A percentile compares a stretch with the other conserved stretches of the same genome.
These are phyloP conservation scores for Colletotrichum sp. DNA, from an alignment of 2,329 filamentous ascomycete genomes.

Conservation along the genomic window DNA sequence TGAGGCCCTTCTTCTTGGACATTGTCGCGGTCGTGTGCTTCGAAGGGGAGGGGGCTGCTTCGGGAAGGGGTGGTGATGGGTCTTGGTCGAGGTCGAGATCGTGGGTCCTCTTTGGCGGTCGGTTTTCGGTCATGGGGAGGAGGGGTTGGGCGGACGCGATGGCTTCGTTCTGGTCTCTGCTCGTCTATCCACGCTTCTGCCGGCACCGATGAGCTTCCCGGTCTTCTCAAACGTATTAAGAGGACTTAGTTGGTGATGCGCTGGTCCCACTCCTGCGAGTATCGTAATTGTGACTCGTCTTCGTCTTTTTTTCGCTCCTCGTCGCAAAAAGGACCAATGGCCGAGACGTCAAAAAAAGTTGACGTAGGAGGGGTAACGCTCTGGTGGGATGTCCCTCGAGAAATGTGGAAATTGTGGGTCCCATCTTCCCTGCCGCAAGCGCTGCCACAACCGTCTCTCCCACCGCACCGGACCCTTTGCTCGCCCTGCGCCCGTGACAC, in stretches of 20 bases:
- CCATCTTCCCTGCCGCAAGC: constrained; percentile 1
- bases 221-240: neutral
- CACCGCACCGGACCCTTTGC: constrained; percentile 14
- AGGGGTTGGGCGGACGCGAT: neutral
- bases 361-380: constrained; percentile 22
- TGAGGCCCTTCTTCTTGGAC: constrained; percentile 40
- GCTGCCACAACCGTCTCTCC: constrained; percentile 16
- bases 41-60: neutral
- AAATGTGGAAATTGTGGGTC: neutral
- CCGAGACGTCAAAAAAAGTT: constrained; percentile 3
- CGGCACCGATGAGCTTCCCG: neutral
- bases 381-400: constrained; percentile 13
- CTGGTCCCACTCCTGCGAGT: neutral
- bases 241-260: neutral
- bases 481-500: constrained; percentile 7
- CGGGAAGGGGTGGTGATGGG: neutral
- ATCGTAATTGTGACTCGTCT: neutral
- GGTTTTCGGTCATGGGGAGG: constrained; percentile 3
- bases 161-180: neutral
- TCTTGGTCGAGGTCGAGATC: neutral
- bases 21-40: constrained; percentile 25
- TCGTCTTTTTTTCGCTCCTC: neutral
- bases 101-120: constrained; percentile 12
- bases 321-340: neutral
- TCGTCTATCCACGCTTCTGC: neutral